Evolutionary conservation across 768 basidiomycete species (phyloP).

Genomic region (Mrakia gelida): DNA sequence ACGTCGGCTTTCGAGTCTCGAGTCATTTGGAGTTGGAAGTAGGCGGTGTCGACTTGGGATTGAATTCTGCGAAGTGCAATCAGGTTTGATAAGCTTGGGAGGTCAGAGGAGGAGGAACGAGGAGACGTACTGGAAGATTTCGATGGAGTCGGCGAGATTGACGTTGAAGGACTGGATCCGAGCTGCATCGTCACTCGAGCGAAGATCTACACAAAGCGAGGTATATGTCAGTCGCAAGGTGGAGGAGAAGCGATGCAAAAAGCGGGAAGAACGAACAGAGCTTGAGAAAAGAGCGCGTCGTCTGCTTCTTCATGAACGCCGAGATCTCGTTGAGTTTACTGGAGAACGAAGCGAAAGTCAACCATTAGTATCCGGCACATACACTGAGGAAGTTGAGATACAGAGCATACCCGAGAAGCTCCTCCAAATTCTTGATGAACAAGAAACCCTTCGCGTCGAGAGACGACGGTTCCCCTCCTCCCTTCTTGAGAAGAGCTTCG

Average conservation of each 20-base stretch:
- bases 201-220: neutral
- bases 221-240: no score
- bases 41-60: constrained; percentile 36
- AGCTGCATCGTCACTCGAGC: neutral
- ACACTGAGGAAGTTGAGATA: no score
- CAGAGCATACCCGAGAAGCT: constrained; percentile 14
- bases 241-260: neutral
- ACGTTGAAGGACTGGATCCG: constrained; percentile 34
- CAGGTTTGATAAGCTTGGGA: neutral
- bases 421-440: neutral
- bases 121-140: constrained; percentile 53
- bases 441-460: neutral
- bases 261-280: constrained; percentile 45
- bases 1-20: constrained; percentile 55
- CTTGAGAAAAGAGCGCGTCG: constrained; percentile 67
- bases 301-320: constrained; percentile 57
- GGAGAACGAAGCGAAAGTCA: no score
- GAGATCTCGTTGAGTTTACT: constrained; percentile 36
- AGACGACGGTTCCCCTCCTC: constrained; percentile 25
- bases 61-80: constrained; percentile 35
- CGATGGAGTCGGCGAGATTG: constrained; percentile 54
- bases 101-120: constrained; percentile 15
- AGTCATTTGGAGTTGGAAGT: constrained; percentile 48
- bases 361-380: no score
- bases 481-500: constrained; percentile 34